These are phyloP conservation scores for Daedaleopsis nitida DNA, from an alignment of 768 basidiomycete genomes.

Conservation along the genomic window DNA sequence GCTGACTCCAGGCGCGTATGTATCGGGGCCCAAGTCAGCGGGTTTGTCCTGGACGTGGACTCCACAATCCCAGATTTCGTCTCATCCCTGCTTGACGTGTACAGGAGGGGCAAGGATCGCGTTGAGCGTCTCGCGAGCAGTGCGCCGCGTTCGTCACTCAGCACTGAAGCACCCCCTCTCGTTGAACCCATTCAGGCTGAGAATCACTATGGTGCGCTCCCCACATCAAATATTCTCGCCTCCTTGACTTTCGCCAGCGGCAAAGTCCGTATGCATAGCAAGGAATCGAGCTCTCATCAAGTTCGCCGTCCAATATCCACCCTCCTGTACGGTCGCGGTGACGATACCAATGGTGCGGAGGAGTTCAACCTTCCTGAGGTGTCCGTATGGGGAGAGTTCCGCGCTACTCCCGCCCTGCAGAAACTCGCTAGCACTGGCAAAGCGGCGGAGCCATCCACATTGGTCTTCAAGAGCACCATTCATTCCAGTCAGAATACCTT, in stretches of 20 bases:
- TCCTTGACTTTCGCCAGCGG: slow-evolving; percentile 84
- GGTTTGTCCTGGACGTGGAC: slow-evolving; percentile 85
- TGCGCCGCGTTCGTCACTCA: slow-evolving; percentile 47
- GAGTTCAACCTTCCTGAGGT: slow-evolving; percentile 74
- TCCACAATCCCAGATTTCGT: slow-evolving; percentile 76
- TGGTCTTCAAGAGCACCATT: slow-evolving; percentile 86
- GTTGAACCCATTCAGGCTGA: slow-evolving; percentile 15
- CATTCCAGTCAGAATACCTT: slow-evolving; percentile 88
- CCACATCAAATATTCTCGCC: slow-evolving; percentile 62
- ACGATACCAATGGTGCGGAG: slow-evolving; percentile 50
- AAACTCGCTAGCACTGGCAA: slow-evolving; percentile 32
- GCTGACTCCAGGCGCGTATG: slow-evolving; percentile 54
- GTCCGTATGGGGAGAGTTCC: slow-evolving; percentile 84
- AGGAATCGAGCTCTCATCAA: slow-evolving; percentile 40
- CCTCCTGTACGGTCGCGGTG: slow-evolving; percentile 48
- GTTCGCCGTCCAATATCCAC: slow-evolving; percentile 38
- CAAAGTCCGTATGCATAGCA: slow-evolving; percentile 71
- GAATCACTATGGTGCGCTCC: slow-evolving; percentile 38
- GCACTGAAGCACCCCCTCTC: slow-evolving; percentile 16
- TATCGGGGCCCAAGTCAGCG: slow-evolving; percentile 72
- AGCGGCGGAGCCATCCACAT: slow-evolving; percentile 51
- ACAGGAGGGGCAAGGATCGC: slow-evolving; percentile 77
- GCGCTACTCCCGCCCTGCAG: slow-evolving; percentile 51
- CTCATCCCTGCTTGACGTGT: slow-evolving; percentile 84
- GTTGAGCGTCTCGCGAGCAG: slow-evolving; percentile 66